Base-by-base conservation (phyloP, 352 stramenopile genomes). In the Pythium phragmiticola region DNA sequence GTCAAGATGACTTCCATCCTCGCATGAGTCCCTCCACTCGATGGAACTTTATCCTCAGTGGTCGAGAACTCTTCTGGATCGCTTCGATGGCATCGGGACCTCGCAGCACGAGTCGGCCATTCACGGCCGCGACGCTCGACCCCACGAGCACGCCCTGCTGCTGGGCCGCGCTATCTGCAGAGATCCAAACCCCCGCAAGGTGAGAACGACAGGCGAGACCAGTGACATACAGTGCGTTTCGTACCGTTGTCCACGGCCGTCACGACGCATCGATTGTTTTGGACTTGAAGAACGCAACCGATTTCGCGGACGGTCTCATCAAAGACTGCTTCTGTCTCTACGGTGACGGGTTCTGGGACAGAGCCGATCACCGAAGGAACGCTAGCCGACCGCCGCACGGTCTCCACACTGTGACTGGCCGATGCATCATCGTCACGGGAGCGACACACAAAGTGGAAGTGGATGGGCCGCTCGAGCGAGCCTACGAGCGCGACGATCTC, bases 21-120 rank as follows among this genome's bases (percentile, higher is more conserved):
- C 80, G 74, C 81, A 90, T 92, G 17, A 92, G 72, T 0, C 81
- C 81, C 71, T 92, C 81, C n/a, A 92, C 81, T 14, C 82, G 84
- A 67, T 88, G 82, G 48, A 93, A 74, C 26, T 72, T 88, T 57
- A 93, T 73, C 53, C 75, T 63, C 30, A 93, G 69, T 14, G 84
- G 84, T 45, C 84, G 80, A 36, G 70, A 53, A 4, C 76, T 82
- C 12, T 75, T 80, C 54, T 76, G 72, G 50, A 93, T 84, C 43
- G 74, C 65, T 13, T 57, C 68, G 43, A 92, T 73, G 39, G 77
- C 62, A 21, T 90, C 82, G 33, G 68, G 66, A 12, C 74, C 77
- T 28, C 80, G 75, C 37, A 84, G 59, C 23, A 75, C 80, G 42
- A 66, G 76, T 23, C 65, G 74, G 7, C 82, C 82, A 37, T 93